Conservation (phyloP, 768 basidiomycete genomes). For the Trametes villosa region DNA sequence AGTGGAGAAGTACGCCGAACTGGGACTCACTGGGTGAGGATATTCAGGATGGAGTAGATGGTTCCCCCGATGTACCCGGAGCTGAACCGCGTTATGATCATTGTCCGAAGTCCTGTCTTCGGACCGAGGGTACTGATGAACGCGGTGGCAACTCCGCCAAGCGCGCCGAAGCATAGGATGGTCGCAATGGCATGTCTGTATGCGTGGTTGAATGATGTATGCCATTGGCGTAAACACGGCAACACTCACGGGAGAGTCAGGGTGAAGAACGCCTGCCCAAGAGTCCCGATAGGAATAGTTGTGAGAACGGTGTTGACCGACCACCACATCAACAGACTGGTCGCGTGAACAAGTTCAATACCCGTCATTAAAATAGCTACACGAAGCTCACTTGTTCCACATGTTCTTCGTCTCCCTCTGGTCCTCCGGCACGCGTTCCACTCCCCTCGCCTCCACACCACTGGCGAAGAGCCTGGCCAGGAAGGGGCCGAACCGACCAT, state of each 20-base stretch:
- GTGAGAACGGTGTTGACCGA: constrained; percentile 49
- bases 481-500: constrained; percentile 30
- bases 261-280: constrained; percentile 52
- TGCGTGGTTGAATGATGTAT: neutral
- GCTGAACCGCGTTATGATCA: constrained; percentile 54
- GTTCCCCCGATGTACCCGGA: constrained; percentile 53
- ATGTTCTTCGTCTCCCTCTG: constrained; percentile 48
- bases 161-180: constrained; percentile 49
- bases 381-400: constrained; percentile 47
- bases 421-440: constrained; percentile 57
- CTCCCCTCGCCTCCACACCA: constrained; percentile 58
- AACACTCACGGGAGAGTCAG: constrained; percentile 49
- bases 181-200: constrained; percentile 48
- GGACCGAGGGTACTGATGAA: constrained; percentile 61
- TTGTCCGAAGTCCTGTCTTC: constrained; percentile 55
- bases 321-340: constrained; percentile 53
- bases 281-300: constrained; percentile 54
- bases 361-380: neutral
- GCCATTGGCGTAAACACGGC: neutral
- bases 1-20: no score
- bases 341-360: neutral
- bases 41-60: constrained; percentile 56
- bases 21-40: constrained; percentile 47
- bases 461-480: constrained; percentile 45
- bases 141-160: constrained; percentile 47